Evolutionary conservation across 371 early-diverging fungal species (phyloP).

Genomic region (Mortierella sp.): DNA sequence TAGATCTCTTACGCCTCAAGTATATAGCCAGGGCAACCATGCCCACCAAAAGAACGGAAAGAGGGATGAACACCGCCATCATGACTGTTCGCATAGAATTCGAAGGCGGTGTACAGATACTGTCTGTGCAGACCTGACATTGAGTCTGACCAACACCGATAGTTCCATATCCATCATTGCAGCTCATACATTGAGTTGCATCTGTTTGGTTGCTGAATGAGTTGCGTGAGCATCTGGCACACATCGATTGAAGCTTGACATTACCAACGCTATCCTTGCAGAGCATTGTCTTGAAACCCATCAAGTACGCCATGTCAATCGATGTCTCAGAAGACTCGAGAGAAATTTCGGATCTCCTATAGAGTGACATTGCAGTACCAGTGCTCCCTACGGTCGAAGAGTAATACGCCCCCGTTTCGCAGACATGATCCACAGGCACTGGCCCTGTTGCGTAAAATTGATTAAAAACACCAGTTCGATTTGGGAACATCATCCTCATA

Average conservation of each 20-base stretch:
- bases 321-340: not conserved
- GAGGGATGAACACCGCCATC: constrained; percentile 34
- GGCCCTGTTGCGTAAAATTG: constrained; percentile 31
- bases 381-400: constrained; percentile 13
- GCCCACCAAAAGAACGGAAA: constrained; percentile 7
- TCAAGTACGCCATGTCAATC: not conserved
- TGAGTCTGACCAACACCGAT: constrained; percentile 27
- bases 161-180: constrained; percentile 27
- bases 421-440: constrained; percentile 19
- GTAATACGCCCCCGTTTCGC: constrained; percentile 46
- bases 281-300: constrained; percentile 37
- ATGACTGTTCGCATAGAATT: constrained; percentile 29
- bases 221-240: constrained; percentile 53
- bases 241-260: constrained; percentile 49
- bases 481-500: constrained; percentile 46
- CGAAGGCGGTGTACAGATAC: constrained; percentile 11
- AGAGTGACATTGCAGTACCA: not conserved
- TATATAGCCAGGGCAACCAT: constrained; percentile 9
- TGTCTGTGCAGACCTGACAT: constrained; percentile 27
- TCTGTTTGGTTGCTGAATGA: constrained; percentile 41
- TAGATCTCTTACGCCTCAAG: constrained; percentile 35
- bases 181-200: constrained; percentile 22
- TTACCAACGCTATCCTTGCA: constrained; percentile 53
- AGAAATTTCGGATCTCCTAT: not conserved
- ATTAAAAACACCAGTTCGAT: constrained; percentile 28